Evolutionary conservation across 352 stramenopile genomes (phyloP).

Genomic region (Globisporangium camurandrum): DNA sequence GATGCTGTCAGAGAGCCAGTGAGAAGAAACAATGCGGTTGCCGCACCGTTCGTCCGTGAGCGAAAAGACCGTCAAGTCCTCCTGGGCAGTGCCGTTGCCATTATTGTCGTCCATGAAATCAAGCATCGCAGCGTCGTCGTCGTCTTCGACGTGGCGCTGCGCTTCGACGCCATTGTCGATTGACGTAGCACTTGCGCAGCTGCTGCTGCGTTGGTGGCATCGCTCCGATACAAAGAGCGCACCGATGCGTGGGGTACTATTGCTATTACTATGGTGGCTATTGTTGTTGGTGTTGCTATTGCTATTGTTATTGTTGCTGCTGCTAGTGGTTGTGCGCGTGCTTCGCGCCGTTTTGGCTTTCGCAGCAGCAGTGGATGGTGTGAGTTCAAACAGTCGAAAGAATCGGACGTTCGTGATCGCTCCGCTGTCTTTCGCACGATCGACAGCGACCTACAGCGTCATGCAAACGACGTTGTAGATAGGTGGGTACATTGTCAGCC

Average conservation of each 20-base stretch:
- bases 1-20: not conserved
- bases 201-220: constrained; percentile 15
- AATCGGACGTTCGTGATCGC: constrained; percentile 44
- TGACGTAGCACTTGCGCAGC: no score
- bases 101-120: constrained; percentile 16
- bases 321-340: not conserved
- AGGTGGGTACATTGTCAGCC: not conserved
- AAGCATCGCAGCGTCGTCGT: constrained; percentile 28
- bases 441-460: constrained; percentile 28
- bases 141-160: constrained; percentile 23
- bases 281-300: no score
- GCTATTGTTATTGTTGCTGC: not conserved
- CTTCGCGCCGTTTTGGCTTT: no score
- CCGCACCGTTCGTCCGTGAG: constrained; percentile 41
- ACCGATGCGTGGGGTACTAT: no score
- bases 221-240: constrained; percentile 51
- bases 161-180: constrained; percentile 18
- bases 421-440: constrained; percentile 32
- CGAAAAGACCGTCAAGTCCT: constrained; percentile 46
- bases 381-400: constrained; percentile 47
- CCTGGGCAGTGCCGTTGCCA: constrained; percentile 25
- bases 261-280: no score
- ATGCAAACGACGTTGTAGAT: not conserved
- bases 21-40: not conserved
- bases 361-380: not conserved